Evolutionary conservation across 2,329 filamentous ascomycete genomes (phyloP), one percentile per base, ranked within the genome.

Genomic region (Paraphoma chrysanthemicola): DNA sequence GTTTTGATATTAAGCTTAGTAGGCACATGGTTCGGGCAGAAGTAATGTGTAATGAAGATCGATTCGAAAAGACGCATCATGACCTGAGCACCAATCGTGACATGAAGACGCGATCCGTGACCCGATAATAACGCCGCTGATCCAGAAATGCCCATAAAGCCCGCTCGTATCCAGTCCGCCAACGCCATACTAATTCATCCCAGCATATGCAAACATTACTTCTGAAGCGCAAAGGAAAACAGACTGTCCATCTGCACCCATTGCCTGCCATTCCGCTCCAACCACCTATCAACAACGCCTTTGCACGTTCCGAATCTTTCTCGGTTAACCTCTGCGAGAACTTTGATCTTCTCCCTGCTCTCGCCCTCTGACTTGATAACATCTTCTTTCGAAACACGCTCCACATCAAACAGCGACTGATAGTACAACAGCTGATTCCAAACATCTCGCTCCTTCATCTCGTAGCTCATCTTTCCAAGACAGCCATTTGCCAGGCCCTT

Each of bases 381-480:
- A 4, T 68, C 80, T 7, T 79, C 79, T 53, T 69, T 74, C 62
- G 86, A 86, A 12, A 90, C 90, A 78, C 91, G 92, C 60, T 98
- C 93, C 3, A 96, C 90, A 77, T 99, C 93, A 82, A 93, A 99
- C 53, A 98, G 79, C 47, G 85, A 85, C 30, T 90, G 86, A 74
- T 93, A 90, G 80, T 97, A 99, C 52, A 98, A 80, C 41, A 99
- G 83, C 79, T 99, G 95, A 76, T 96, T 98, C 80, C 97, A 98
- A 56, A 98, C 85, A 69, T 90, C 89, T 79, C 95, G 94, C 80
- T 98, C 95, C 0, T 86, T 84, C 71, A 91, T 90, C 79, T 96
- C 93, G 74, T 93, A 97, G 18, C 86, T 82, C 93, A 99, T 98
- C 48, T 87, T 87, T 17, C 95, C 95, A 4, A 88, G 81, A 75